Conservation (phyloP, 1,139 yeast species). For the Taphrina pruni region DNA sequence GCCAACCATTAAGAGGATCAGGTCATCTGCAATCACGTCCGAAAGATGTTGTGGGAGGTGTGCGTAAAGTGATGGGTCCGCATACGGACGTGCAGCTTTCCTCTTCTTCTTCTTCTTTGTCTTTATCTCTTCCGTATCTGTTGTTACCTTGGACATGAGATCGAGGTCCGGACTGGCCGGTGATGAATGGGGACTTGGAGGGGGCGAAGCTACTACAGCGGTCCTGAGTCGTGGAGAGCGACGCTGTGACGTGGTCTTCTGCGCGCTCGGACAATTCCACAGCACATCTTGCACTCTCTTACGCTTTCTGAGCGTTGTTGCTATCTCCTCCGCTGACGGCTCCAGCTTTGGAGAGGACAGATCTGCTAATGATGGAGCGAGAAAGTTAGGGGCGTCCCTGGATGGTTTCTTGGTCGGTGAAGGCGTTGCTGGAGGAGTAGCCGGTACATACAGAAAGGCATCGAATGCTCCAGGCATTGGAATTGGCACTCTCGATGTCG, state of each 20-base stretch:
- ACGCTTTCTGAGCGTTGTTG: not conserved
- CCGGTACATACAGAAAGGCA: constrained; percentile 24
- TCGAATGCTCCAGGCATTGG: constrained; percentile 20
- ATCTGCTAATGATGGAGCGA: constrained; percentile 4
- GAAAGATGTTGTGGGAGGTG: constrained; percentile 52
- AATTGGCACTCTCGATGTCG: too few species aligned
- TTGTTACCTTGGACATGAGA: not conserved
- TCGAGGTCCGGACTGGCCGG: too few species aligned
- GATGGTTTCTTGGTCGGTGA: constrained; percentile 27
- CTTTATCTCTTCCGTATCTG: not conserved
- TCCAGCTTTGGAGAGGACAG: not conserved
- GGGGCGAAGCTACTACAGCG: not conserved
- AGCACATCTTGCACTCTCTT: not conserved
- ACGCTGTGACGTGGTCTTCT: not conserved
- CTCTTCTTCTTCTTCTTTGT: constrained; percentile 27
- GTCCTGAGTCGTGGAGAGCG: constrained; percentile 9
- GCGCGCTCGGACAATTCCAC: not conserved
- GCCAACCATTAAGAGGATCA: constrained; percentile 66
- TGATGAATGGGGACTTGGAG: not conserved
- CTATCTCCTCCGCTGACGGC: not conserved
- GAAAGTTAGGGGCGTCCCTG: not conserved
- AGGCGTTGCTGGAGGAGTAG: constrained; percentile 24
- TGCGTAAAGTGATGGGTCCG: constrained; percentile 48
- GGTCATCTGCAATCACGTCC: constrained; percentile 51
- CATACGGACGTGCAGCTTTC: constrained; percentile 44